A percentile compares a stretch with the other conserved stretches of the same genome.
These are phyloP conservation scores for Suillus cothurnatus DNA, from an alignment of 768 basidiomycete genomes.

Conservation along the genomic window DNA sequence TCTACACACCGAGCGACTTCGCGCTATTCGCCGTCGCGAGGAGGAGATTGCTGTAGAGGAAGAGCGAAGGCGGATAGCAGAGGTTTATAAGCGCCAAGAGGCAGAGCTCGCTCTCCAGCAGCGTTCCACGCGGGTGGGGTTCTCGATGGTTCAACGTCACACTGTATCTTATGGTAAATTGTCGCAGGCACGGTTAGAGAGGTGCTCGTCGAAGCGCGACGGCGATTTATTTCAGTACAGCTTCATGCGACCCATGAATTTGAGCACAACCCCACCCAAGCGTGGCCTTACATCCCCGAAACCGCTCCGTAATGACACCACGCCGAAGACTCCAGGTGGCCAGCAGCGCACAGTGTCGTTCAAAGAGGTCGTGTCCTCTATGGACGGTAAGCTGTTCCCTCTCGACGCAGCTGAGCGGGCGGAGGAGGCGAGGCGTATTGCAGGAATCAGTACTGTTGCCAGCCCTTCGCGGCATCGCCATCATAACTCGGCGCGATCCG, in stretches of 20 bases:
- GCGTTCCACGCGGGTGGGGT: slow-evolving; percentile 27
- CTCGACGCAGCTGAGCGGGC: slow-evolving; percentile 35
- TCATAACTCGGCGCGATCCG: slow-evolving; percentile 27
- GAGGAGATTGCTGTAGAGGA: slow-evolving; percentile 28
- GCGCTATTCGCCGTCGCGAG: slow-evolving; percentile 37
- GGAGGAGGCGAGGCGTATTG: slow-evolving; percentile 32
- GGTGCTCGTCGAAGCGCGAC: slow-evolving; percentile 17
- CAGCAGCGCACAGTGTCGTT: slow-evolving; percentile 48
- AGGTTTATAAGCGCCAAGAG: slow-evolving; percentile 16
- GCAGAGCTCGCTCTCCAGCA: slow-evolving; percentile 12
- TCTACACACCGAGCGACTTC: slow-evolving; percentile 40
- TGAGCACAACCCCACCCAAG: slow-evolving; percentile 22
- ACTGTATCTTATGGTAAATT: slow-evolving; percentile 8
- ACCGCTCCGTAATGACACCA: slow-evolving; percentile 10
- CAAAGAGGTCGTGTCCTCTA: slow-evolving; percentile 55
- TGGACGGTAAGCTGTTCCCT: slow-evolving; percentile 62
- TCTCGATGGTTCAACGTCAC: background rate
- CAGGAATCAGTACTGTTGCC: slow-evolving; percentile 24
- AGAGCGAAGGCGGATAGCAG: slow-evolving; percentile 27
- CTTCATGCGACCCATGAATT: slow-evolving; percentile 31
- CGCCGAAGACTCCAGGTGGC: slow-evolving; percentile 14
- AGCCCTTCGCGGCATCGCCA: slow-evolving; percentile 19
- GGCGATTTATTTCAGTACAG: slow-evolving; percentile 35
- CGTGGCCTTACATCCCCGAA: slow-evolving; percentile 18
- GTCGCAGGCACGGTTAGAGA: slow-evolving; percentile 22